phyloP scores from a whole-genome alignment of 352 stramenopile species.

The Pythium rhizo-oryzae region DNA sequence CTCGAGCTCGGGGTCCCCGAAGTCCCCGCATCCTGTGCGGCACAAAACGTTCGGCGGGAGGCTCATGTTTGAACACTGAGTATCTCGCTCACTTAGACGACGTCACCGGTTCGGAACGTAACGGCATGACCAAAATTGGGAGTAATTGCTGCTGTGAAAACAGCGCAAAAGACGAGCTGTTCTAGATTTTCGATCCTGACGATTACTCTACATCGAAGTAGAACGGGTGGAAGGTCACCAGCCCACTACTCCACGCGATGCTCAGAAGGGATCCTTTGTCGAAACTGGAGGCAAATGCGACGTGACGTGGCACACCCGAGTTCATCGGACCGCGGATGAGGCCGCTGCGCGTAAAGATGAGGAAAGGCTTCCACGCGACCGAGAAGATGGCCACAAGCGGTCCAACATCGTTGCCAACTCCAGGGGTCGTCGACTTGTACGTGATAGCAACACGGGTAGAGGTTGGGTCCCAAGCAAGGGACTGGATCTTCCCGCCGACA shows the following conservation, averaged over 20 bases:
- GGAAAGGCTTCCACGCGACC: slow-evolving; percentile 67
- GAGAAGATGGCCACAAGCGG: slow-evolving; percentile 74
- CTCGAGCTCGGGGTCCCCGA: slow-evolving; percentile 58
- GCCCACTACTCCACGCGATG: slow-evolving; percentile 74
- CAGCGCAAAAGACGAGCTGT: background rate
- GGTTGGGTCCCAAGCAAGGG: slow-evolving; percentile 73
- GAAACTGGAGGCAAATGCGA: slow-evolving; percentile 72
- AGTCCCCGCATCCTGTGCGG: slow-evolving; percentile 53
- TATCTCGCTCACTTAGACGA: too few species aligned
- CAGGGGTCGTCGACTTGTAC: slow-evolving; percentile 36
- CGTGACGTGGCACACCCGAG: slow-evolving; percentile 52
- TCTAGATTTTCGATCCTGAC: background rate
- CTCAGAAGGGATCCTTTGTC: slow-evolving; percentile 69
- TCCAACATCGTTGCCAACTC: slow-evolving; percentile 32
- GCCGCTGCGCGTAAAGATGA: slow-evolving; percentile 60
- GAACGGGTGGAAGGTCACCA: slow-evolving; percentile 82
- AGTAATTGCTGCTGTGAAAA: background rate
- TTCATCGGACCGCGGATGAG: slow-evolving; percentile 55
- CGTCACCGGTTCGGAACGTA: background rate
- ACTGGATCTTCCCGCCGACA: slow-evolving; percentile 61
- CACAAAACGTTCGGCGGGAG: slow-evolving; percentile 50
- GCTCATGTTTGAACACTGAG: slow-evolving; percentile 39
- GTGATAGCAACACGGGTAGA: slow-evolving; percentile 67
- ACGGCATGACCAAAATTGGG: slow-evolving; percentile 9
- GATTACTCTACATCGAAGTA: slow-evolving; percentile 58